phyloP scores from a whole-genome alignment of 768 basidiomycete species.

The Hemileccinum rubropunctum region DNA sequence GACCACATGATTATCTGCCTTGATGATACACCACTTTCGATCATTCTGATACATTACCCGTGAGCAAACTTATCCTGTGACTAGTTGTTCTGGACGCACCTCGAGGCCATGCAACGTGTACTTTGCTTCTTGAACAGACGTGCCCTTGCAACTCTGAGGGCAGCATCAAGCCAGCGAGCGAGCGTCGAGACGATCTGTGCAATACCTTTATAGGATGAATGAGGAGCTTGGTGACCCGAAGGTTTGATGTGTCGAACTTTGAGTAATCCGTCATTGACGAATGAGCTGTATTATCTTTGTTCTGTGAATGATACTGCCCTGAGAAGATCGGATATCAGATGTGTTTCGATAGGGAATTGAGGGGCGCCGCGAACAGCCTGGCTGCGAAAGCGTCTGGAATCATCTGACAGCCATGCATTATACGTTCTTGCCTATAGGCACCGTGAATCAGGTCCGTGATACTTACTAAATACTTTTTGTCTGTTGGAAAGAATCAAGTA shows the following conservation, averaged over 20 bases:
- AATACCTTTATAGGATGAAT: conserved; percentile 66
- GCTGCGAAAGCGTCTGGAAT: background rate
- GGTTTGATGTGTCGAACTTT: conserved; percentile 30
- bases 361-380: background rate
- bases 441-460: too few species aligned
- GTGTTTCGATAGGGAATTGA: background rate
- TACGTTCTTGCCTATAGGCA: too few species aligned
- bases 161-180: background rate
- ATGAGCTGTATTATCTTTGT: background rate
- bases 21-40: conserved; percentile 68
- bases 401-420: background rate
- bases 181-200: background rate
- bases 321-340: conserved; percentile 16
- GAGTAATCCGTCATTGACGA: conserved; percentile 8
- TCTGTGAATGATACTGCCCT: background rate
- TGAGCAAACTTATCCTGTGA: background rate
- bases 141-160: conserved; percentile 69
- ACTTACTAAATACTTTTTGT: background rate
- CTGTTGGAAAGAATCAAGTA: conserved; percentile 15
- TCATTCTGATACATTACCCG: conserved; percentile 51
- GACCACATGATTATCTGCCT: conserved; percentile 47
- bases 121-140: conserved; percentile 50
- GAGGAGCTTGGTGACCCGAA: conserved; percentile 53
- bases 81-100: conserved; percentile 36
- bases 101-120: conserved; percentile 66